Evolutionary conservation across 352 stramenopile species (phyloP).

Genomic region (Pythium phragmiticola): DNA sequence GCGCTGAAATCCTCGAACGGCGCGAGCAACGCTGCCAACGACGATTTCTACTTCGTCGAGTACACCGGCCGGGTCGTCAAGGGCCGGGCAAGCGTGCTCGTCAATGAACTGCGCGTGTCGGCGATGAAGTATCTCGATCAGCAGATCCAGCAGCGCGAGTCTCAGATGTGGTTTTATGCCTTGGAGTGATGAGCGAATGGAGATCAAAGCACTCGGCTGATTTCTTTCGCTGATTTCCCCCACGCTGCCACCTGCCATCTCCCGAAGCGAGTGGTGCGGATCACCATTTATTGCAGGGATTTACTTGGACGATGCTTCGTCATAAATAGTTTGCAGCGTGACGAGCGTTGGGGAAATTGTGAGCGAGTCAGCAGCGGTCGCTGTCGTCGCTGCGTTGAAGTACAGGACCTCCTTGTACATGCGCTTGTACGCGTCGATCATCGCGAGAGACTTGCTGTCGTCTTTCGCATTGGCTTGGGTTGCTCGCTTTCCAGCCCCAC

Average conservation of each 20-base stretch:
- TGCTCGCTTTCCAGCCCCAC: background rate
- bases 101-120: slow-evolving; percentile 50
- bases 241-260: too few species aligned
- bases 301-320: background rate
- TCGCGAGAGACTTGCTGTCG: slow-evolving; percentile 30
- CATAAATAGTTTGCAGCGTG: slow-evolving; percentile 59
- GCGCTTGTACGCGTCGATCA: slow-evolving; percentile 73
- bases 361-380: background rate
- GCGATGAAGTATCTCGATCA: slow-evolving; percentile 61
- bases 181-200: slow-evolving; percentile 34
- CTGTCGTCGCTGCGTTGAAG: slow-evolving; percentile 43
- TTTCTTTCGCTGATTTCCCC: too few species aligned
- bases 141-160: slow-evolving; percentile 36
- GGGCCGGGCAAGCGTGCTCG: slow-evolving; percentile 29
- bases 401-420: slow-evolving; percentile 89
- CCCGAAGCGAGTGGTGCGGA: background rate
- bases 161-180: slow-evolving; percentile 33
- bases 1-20: slow-evolving; percentile 41
- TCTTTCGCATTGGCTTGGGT: slow-evolving; percentile 3
- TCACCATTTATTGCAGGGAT: too few species aligned
- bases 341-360: slow-evolving; percentile 50
- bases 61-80: slow-evolving; percentile 61
- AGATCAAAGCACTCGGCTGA: background rate
- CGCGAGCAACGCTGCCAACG: slow-evolving; percentile 29
- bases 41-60: slow-evolving; percentile 56